Conservation (phyloP, 2,329 filamentous ascomycete genomes). For the Alternaria solani region DNA sequence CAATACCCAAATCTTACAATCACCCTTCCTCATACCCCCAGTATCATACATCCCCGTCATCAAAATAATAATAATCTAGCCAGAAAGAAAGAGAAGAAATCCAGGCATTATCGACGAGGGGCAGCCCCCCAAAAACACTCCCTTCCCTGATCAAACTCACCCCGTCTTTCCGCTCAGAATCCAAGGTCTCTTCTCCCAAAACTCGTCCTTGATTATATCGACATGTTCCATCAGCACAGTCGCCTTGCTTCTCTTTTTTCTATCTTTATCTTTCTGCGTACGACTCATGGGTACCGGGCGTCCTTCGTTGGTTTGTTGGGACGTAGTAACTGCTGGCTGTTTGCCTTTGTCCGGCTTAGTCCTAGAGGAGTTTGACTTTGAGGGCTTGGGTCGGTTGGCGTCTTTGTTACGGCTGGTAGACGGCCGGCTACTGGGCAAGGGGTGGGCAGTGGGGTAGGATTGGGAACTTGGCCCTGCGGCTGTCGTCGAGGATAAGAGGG, state of each 20-base stretch:
- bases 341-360: conserved; percentile 3
- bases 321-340: conserved; percentile 17
- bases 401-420: conserved; percentile 11
- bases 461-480: conserved; percentile 4
- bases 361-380: conserved; percentile 4
- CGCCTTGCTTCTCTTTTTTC: conserved; percentile 81
- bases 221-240: conserved; percentile 82
- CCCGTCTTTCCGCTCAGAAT: conserved; percentile 53
- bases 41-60: conserved; percentile 1
- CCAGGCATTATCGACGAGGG: not conserved
- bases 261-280: conserved; percentile 83
- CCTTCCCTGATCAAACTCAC: conserved; percentile 2
- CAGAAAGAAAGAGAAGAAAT: conserved; percentile 1
- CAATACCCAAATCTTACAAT: not conserved
- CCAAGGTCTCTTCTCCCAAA: conserved; percentile 91
- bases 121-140: not conserved
- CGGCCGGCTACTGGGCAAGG: conserved; percentile 7
- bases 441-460: not conserved
- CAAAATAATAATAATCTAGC: not conserved
- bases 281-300: conserved; percentile 66
- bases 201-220: conserved; percentile 94
- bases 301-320: conserved; percentile 46
- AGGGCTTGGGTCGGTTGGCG: not conserved
- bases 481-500: conserved; percentile 1
- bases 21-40: not conserved